phyloP scores from a whole-genome alignment of 768 basidiomycete genomes.

The Termitomyces bulborhizus region DNA sequence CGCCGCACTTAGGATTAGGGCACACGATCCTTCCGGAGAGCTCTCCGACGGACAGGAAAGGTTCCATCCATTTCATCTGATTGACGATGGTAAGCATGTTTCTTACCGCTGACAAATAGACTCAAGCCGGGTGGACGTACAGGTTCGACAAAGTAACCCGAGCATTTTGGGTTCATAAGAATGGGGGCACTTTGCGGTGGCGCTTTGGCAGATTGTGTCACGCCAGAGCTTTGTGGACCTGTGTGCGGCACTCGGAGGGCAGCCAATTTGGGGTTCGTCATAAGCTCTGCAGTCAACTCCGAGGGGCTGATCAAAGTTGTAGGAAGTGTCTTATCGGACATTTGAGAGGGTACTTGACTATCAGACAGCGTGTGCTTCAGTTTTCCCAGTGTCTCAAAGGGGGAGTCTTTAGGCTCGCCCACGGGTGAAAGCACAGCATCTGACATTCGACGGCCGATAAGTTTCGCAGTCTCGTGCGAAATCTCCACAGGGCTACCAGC shows the following conservation, averaged over 20 bases:
- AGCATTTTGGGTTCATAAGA: constrained; percentile 76
- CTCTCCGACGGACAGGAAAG: constrained; percentile 65
- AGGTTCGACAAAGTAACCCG: constrained; percentile 95
- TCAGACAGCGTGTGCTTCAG: constrained; percentile 6
- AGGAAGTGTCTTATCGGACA: constrained; percentile 14
- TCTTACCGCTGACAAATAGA: background rate
- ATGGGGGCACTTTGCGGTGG: constrained; percentile 54
- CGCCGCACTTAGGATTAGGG: constrained; percentile 85
- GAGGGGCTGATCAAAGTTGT: constrained; percentile 29
- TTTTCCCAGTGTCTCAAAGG: constrained; percentile 11
- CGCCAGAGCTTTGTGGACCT: background rate
- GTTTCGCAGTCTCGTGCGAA: constrained; percentile 19
- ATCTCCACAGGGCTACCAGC: constrained; percentile 7
- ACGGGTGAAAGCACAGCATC: constrained; percentile 32
- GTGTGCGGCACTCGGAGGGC: constrained; percentile 24
- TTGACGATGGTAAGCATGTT: background rate
- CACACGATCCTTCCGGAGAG: constrained; percentile 87
- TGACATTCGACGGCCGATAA: constrained; percentile 36
- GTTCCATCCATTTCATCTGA: constrained; percentile 96
- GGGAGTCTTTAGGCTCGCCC: constrained; percentile 7
- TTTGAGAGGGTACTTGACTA: background rate
- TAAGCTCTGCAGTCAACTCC: constrained; percentile 36
- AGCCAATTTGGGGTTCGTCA: constrained; percentile 36
- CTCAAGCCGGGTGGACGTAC: constrained; percentile 30
- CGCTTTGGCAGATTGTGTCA: constrained; percentile 19